These are phyloP conservation scores for Babesia ovata DNA, from an alignment of 169 alveolate species.

Conservation along the genomic window DNA sequence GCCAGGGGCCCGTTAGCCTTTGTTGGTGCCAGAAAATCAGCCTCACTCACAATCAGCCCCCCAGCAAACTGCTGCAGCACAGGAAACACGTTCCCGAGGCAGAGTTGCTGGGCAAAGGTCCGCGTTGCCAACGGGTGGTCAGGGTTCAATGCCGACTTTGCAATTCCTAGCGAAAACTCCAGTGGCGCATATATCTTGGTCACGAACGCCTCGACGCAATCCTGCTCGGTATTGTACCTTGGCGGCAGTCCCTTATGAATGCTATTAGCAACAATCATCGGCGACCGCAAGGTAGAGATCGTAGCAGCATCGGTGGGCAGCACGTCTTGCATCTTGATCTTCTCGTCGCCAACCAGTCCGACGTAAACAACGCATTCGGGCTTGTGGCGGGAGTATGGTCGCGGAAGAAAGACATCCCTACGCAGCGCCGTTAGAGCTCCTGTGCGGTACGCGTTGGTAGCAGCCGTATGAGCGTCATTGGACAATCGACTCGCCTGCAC, in stretches of 20 bases:
- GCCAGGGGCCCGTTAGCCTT: conserved; percentile 17
- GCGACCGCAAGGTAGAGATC: conserved; percentile 27
- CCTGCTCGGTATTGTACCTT: conserved; percentile 15
- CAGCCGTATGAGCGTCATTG: conserved; percentile 2
- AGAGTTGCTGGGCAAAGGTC: conserved; percentile 57
- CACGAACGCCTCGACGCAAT: conserved; percentile 44
- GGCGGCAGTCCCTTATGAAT: conserved; percentile 42
- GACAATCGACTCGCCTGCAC: conserved; percentile 12
- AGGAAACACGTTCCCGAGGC: conserved; percentile 50
- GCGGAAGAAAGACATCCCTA: conserved; percentile 32
- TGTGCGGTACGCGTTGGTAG: conserved; percentile 14
- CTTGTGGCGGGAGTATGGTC: conserved; percentile 36
- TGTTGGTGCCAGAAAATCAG: conserved; percentile 40
- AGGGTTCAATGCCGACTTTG: conserved; percentile 15
- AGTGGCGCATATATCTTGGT: conserved; percentile 43
- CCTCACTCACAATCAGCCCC: conserved; percentile 1
- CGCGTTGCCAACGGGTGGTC: conserved; percentile 57
- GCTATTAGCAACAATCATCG: conserved; percentile 20
- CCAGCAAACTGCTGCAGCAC: neutral
- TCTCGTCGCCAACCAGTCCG: conserved; percentile 59
- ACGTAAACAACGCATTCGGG: conserved; percentile 61
- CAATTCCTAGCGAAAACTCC: conserved; percentile 32
- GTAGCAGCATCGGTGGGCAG: conserved; percentile 40
- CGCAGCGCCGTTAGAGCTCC: neutral
- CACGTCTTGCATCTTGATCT: conserved; percentile 47